Evolutionary conservation across 2,329 filamentous ascomycete genomes (phyloP).

Genomic region (Penicillium digitatum): DNA sequence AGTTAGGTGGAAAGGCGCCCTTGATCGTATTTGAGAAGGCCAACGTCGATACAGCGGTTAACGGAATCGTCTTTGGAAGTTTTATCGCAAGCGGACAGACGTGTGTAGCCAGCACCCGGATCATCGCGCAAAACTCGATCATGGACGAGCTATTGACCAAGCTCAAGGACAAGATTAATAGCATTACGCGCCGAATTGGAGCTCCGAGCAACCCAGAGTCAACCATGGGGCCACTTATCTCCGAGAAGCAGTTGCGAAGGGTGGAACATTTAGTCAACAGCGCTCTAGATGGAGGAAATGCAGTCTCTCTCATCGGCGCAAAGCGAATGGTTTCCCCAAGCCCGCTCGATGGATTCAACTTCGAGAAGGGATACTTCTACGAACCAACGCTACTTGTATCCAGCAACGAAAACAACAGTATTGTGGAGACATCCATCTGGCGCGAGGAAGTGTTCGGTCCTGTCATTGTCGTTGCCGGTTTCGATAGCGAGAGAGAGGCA

Average conservation of each 20-base stretch:
- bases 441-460: slow-evolving; percentile 51
- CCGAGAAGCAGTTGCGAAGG: slow-evolving; percentile 11
- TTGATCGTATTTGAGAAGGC: slow-evolving; percentile 34
- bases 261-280: slow-evolving; percentile 12
- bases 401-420: background rate
- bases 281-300: background rate
- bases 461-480: slow-evolving; percentile 49
- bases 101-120: slow-evolving; percentile 53
- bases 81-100: slow-evolving; percentile 56
- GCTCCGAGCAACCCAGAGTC: slow-evolving; percentile 13
- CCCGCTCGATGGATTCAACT: slow-evolving; percentile 14
- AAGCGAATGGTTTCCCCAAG: slow-evolving; percentile 13
- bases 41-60: slow-evolving; percentile 30
- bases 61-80: slow-evolving; percentile 39
- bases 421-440: slow-evolving; percentile 29
- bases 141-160: slow-evolving; percentile 38
- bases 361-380: slow-evolving; percentile 18
- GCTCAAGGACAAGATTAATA: slow-evolving; percentile 47
- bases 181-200: slow-evolving; percentile 29
- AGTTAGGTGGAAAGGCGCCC: slow-evolving; percentile 39
- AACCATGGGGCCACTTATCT: slow-evolving; percentile 21
- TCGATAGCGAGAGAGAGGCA: slow-evolving; percentile 47
- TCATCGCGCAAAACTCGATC: slow-evolving; percentile 50
- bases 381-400: slow-evolving; percentile 18
- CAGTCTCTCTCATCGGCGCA: slow-evolving; percentile 5